Base-by-base conservation (phyloP, 1,284 basidiomycete species). In the Pascua sp. region DNA sequence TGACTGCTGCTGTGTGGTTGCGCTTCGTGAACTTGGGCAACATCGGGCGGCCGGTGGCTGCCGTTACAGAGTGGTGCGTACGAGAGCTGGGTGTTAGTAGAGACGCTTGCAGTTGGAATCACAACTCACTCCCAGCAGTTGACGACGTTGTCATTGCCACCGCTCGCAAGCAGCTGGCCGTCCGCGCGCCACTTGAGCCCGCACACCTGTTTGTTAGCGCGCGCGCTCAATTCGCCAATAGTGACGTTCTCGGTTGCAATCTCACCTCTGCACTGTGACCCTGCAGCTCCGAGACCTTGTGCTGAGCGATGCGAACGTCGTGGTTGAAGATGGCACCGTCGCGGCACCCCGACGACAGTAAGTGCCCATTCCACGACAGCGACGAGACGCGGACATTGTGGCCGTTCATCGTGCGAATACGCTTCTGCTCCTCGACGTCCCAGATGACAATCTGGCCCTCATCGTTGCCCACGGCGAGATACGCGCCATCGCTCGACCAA, bases 91-190 rank as follows among this genome's bases (percentile, higher is more conserved):
- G 2, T 7, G 36, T 61, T 53, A 60, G 57, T 40, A 32, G 24
- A 4, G 24, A 32, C 24, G 24, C 24, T 32, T 39, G 24, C 3
- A 5, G 36, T 15, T 24, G 36, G 11, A 50, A 5, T 13, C 16
- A 7, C 15, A 16, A 75, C 76, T 70, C 65, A 77, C 75, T 97
- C 94, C 94, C 93, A 97, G 53, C 95, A 88, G 72, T 96, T 95
- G 55, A 97, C 91, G 15, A 95, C 90, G 65, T 97, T 96, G 76
- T 97, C 94, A 73, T 97, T 96, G 0, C 91, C 92, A 8, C 94
- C 93, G 65, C 88, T 91, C 0, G 93, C 94, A 37, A 97, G 81
- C n/a, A 94, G 80, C 72, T 92, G 87, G 0, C 90, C 90, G 63
- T 91, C 90, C 2, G 80, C 71, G 44, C 91, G 81, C 91, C 91